Conservation (phyloP, 306 rosid genomes). For the Pterocarpus macrocarpus region DNA sequence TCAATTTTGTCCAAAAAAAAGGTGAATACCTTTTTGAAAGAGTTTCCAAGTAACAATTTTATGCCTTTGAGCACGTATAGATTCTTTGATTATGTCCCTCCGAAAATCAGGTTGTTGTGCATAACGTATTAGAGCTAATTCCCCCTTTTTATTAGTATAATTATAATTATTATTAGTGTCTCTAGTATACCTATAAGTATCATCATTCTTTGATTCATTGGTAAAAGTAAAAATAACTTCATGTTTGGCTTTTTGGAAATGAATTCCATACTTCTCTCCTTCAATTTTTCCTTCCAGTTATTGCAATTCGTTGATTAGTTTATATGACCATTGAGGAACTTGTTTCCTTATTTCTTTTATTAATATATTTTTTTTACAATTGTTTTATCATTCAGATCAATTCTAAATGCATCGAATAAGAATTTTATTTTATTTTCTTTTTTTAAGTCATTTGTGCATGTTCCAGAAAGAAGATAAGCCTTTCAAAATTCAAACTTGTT, state of each 20-base stretch:
- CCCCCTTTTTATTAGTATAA: neutral
- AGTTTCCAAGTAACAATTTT: neutral
- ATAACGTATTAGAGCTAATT: neutral
- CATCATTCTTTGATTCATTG: neutral
- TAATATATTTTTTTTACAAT: neutral
- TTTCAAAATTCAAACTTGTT: too few relatives aligned
- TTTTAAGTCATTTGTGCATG: too few relatives aligned
- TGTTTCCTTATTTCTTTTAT: neutral
- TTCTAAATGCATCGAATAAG: too few relatives aligned
- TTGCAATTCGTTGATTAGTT: neutral
- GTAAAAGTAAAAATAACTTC: neutral
- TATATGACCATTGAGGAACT: neutral
- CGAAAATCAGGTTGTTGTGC: neutral
- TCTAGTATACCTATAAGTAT: neutral
- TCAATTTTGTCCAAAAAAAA: slow-evolving; percentile 6
- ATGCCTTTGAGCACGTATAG: neutral
- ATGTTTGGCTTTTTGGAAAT: neutral
- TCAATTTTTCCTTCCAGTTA: neutral
- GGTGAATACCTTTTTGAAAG: neutral
- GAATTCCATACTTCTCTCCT: too few relatives aligned
- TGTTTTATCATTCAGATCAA: neutral
- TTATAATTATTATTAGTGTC: neutral
- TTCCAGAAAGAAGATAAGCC: too few relatives aligned
- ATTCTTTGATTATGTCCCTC: slow-evolving; percentile 13
- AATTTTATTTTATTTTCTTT: too few relatives aligned